Base-by-base conservation (phyloP, 179 eudicot genomes). In the Heliamphora pulchella region DNA sequence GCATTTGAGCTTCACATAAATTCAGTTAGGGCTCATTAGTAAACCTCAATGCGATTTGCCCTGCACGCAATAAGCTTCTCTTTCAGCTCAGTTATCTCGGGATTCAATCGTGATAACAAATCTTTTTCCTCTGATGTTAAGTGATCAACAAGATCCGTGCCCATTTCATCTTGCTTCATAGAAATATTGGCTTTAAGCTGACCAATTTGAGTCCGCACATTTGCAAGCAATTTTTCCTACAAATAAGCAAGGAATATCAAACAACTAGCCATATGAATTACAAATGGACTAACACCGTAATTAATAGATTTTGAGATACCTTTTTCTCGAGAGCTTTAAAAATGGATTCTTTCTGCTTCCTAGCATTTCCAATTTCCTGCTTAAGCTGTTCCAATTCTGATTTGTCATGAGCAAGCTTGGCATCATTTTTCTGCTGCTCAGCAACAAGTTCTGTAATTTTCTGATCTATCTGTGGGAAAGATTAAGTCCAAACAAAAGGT, bases 131-230 rank as follows among this genome's bases (percentile, higher is more conserved):
- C 95, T 18, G 89, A 86, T n/a, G 95, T 87, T 85, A 96, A 86
- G 82, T 89, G 89, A 86, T 96, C 97, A 75, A 96, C 97, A 85
- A 96, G 97, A n/a, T 94, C 97, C 22, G 99, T 96, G 53, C 98
- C 97, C 94, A 96, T 94, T 85, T 96, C 99, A 69, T 85, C 92
- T 86, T 69, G 86, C 84, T 96, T 96, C 85, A 87, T 85, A 50
- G 87, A 80, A 70, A 94, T 86, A 84, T 86, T 92, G 71, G 88
- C 88, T 82, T 84, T 86, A 74, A 91, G 91, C 90, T 94, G 98
- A 78, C 86, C 88, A 83, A 96, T 91, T 84, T 96, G 97, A 76
- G 87, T 85, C 82, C 81, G 80, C 63, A 87, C 86, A 77, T 87
- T 92, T 61, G 90, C 78, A 81, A 96, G 93, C 86, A 89, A 81